Evolutionary conservation across 441 rosid species (phyloP).

Genomic region (Bruguiera hainesii): DNA sequence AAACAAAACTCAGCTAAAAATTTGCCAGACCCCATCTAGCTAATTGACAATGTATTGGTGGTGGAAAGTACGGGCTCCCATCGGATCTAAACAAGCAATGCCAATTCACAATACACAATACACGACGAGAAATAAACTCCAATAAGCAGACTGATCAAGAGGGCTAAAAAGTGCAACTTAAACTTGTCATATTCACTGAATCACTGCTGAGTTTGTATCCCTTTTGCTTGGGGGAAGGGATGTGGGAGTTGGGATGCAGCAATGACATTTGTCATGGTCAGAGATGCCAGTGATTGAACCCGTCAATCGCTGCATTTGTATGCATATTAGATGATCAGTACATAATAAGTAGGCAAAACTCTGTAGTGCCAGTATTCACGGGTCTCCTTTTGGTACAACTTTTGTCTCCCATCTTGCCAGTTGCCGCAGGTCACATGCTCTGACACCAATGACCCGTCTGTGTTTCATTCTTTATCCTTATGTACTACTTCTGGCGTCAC

Average conservation of each 20-base stretch:
- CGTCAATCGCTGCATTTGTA: neutral
- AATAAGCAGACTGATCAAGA: constrained; percentile 10
- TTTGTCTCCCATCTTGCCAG: constrained; percentile 31
- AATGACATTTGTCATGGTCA: neutral
- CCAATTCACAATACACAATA: neutral
- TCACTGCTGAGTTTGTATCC: constrained; percentile 3
- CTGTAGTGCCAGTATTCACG: constrained; percentile 29
- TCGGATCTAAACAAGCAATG: neutral
- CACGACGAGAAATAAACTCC: neutral
- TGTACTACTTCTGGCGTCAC: constrained; percentile 21
- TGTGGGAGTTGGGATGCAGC: constrained; percentile 23
- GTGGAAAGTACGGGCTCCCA: neutral
- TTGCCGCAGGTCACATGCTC: constrained; percentile 46
- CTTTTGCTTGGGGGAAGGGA: constrained; percentile 28
- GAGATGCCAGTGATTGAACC: neutral
- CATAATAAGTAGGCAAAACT: neutral
- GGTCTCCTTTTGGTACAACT: constrained; percentile 33
- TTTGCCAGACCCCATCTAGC: too few relatives aligned
- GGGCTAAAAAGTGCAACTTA: constrained; percentile 10
- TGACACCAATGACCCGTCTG: constrained; percentile 20
- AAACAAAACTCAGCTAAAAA: too few relatives aligned
- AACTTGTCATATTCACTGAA: constrained; percentile 14
- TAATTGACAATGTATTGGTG: too few relatives aligned
- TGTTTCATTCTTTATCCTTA: constrained; percentile 40
- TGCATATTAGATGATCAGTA: neutral